Conservation (phyloP, 2,329 filamentous ascomycete species). For the Reticulascus tulasneorum region DNA sequence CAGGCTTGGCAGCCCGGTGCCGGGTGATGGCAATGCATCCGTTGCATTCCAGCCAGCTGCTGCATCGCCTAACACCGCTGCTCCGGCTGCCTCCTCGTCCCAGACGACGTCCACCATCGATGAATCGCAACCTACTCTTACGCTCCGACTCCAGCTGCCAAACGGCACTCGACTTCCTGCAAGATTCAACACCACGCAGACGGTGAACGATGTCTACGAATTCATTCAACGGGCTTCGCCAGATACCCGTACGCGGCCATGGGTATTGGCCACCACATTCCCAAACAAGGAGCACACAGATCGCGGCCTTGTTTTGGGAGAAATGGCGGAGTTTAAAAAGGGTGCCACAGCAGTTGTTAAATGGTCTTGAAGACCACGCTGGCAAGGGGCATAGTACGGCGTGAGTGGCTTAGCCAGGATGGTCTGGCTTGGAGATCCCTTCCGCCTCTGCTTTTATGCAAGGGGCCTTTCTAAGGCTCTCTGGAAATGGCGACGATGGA, state of each 20-base stretch:
- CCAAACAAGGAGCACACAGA: slow-evolving; percentile 77
- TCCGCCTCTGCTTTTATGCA: no score
- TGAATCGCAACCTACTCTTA: slow-evolving; percentile 62
- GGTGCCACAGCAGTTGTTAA: slow-evolving; percentile 64
- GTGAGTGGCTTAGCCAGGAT: no score
- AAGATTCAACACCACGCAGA: slow-evolving; percentile 77
- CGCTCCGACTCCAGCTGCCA: slow-evolving; percentile 72
- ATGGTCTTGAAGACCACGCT: slow-evolving; percentile 38
- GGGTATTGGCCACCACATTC: slow-evolving; percentile 78
- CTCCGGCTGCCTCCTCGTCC: slow-evolving; percentile 27
- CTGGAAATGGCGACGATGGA: no score
- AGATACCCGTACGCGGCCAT: slow-evolving; percentile 53
- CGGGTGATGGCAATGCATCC: slow-evolving; percentile 42
- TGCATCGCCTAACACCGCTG: slow-evolving; percentile 17
- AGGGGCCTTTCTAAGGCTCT: no score
- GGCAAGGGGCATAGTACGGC: no score
- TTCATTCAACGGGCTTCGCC: slow-evolving; percentile 66
- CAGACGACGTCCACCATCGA: slow-evolving; percentile 43
- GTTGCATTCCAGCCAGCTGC: slow-evolving; percentile 13
- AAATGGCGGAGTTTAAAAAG: slow-evolving; percentile 62
- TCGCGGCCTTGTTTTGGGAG: slow-evolving; percentile 53
- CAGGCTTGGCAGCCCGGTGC: slow-evolving; percentile 73
- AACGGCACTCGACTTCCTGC: slow-evolving; percentile 74
- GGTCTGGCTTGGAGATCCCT: no score
- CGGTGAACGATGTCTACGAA: slow-evolving; percentile 70